These are phyloP conservation scores for Endocarpon pusillum DNA, from an alignment of 495 filamentous ascomycete genomes.

Conservation along the genomic window DNA sequence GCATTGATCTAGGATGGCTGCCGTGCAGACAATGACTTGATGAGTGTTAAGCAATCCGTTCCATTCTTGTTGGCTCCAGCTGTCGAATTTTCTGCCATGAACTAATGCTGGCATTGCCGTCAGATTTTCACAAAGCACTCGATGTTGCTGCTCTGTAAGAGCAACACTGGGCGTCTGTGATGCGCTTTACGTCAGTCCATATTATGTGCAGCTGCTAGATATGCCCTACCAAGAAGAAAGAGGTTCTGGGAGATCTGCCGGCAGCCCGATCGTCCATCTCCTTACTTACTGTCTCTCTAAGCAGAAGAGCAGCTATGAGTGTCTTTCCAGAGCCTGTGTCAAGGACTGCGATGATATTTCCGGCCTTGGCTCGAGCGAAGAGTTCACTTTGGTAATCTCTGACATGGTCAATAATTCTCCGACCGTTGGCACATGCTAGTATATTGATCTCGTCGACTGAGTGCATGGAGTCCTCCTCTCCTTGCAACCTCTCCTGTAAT, in stretches of 20 bases:
- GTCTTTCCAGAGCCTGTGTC: conserved; percentile 98
- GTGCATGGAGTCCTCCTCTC: conserved; percentile 22
- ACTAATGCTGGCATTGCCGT: too few species aligned
- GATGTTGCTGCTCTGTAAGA: conserved; percentile 78
- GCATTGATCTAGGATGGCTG: conserved; percentile 64
- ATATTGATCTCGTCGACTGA: conserved; percentile 21
- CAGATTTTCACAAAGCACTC: conserved; percentile 73
- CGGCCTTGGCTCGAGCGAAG: conserved; percentile 70
- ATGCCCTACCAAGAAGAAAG: conserved; percentile 64
- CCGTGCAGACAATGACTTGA: conserved; percentile 88
- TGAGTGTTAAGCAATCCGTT: conserved; percentile 44
- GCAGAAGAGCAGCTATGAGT: conserved; percentile 74
- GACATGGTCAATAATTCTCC: conserved; percentile 50
- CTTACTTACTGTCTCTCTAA: conserved; percentile 58
- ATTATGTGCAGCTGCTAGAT: not conserved
- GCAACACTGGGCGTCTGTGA: conserved; percentile 68
- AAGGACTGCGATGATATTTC: conserved; percentile 90
- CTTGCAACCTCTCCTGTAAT: conserved; percentile 11
- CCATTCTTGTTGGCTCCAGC: conserved; percentile 56
- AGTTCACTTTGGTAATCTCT: conserved; percentile 87
- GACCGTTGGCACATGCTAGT: too few species aligned
- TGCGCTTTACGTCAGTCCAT: conserved; percentile 1
- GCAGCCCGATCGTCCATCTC: conserved; percentile 55
- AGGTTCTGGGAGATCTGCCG: conserved; percentile 43
- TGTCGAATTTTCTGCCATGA: too few species aligned